Evolutionary conservation across 495 filamentous ascomycete genomes (phyloP).

Genomic region (Elasticomyces elasticus): DNA sequence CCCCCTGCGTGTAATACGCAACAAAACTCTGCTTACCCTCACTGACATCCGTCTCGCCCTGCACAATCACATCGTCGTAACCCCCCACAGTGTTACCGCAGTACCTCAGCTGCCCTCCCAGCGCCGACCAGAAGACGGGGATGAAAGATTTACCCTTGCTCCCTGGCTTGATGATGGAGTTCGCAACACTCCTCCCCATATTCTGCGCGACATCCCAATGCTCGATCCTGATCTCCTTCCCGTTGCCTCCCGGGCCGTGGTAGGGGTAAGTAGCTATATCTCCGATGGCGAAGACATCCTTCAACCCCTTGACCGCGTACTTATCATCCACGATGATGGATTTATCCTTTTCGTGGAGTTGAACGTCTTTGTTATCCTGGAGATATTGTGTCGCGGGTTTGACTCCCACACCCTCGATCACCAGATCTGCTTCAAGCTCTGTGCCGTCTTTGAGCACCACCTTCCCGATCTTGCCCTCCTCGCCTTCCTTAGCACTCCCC

Average conservation of each 20-base stretch:
- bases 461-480: constrained; percentile 61
- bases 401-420: constrained; percentile 85
- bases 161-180: constrained; percentile 56
- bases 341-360: constrained; percentile 67
- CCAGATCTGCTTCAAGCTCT: constrained; percentile 72
- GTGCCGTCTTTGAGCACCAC: constrained; percentile 83
- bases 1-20: constrained; percentile 79
- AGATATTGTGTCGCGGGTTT: constrained; percentile 77
- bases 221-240: constrained; percentile 65
- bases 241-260: constrained; percentile 72
- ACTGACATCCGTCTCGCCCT: constrained; percentile 54
- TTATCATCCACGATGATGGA: constrained; percentile 66
- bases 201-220: constrained; percentile 99
- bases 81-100: constrained; percentile 64
- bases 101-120: constrained; percentile 82
- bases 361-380: constrained; percentile 48
- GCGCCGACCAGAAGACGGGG: constrained; percentile 91
- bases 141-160: constrained; percentile 62
- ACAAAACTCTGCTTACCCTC: constrained; percentile 62
- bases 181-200: constrained; percentile 64
- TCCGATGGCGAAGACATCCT: constrained; percentile 84
- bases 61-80: constrained; percentile 72
- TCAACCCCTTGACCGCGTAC: constrained; percentile 61
- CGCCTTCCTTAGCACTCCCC: constrained; percentile 55
- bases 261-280: constrained; percentile 96